Base-by-base conservation (phyloP, 192 early-diverging fungal species). In the Coemansia guatemalensis region DNA sequence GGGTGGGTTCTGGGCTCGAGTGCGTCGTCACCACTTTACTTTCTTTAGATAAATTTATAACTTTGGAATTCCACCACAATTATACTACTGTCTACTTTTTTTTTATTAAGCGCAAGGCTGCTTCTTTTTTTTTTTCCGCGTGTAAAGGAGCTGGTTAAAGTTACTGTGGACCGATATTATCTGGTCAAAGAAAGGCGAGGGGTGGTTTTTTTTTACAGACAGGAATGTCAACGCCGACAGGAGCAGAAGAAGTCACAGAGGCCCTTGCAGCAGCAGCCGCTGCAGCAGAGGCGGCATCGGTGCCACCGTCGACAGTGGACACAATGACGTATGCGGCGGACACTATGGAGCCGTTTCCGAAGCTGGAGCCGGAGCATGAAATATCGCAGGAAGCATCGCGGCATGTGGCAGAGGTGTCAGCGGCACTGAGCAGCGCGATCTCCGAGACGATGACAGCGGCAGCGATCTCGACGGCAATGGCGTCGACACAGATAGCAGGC, bases 401-500 rank as follows among this genome's bases (percentile, higher is more conserved):
- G 20, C 33, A 20, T 0, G 26, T 49, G 9, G 57, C 58, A 1
- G 25, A 26, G 8, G 24, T 61, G 4, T 49, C 64, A 30, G 39
- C 64, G 21, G 64, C 51, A 25, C 8, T 63, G 5, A 57, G 35
- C 26, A 56, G 57, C 4, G 54, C 56, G 14, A 32, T 53, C 18
- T 62, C 70, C 11, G 62, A 66, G 22, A 29, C 60, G 24, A 65
- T 69, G 4, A 71, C 68, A 14, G 74, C 68, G 0, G 67, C 60
- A 12, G 70, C 75, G 17, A 52, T 78, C 4, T 65, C 70, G 35
- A 70, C 60, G 0, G 68, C 67, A 24, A 67, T 72, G 39, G 64
- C 60, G 27, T 63, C 33, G 14, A 67, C 64, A 21, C 65, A 62
- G 52, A 49, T 63, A 49, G 53, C 51, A 18, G 26, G 24, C 14